Conservation (phyloP, 805 yeast genomes). For the Ogataea pignaliae region DNA sequence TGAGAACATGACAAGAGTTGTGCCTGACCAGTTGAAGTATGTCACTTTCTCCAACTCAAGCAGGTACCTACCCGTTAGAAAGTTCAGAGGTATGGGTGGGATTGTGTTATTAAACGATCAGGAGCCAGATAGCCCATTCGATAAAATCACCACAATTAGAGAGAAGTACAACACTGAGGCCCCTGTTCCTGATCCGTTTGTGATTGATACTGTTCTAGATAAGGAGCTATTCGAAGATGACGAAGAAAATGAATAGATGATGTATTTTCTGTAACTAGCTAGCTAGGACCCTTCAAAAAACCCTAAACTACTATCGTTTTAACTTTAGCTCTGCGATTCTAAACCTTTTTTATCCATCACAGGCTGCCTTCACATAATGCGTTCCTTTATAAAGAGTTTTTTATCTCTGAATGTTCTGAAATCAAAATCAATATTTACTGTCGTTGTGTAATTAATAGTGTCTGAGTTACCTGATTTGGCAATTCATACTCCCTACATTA, state of each 20-base stretch:
- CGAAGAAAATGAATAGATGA: conserved; percentile 4
- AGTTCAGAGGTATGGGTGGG: conserved; percentile 64
- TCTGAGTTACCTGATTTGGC: no score
- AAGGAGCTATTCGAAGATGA: conserved; percentile 24
- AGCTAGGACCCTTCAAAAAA: background rate
- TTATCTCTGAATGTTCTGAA: no score
- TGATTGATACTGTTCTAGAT: conserved; percentile 43
- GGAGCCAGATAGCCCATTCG: conserved; percentile 54
- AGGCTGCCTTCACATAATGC: no score
- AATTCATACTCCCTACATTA: background rate
- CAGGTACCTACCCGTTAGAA: conserved; percentile 80
- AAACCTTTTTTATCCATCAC: background rate
- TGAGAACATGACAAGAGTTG: conserved; percentile 77
- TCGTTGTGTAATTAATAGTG: no score
- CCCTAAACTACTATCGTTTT: background rate
- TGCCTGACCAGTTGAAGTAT: conserved; percentile 84
- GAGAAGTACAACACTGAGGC: conserved; percentile 72
- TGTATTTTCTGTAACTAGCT: no score
- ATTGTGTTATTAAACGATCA: conserved; percentile 68
- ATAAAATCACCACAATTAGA: conserved; percentile 76
- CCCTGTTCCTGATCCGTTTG: conserved; percentile 68
- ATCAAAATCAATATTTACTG: no score
- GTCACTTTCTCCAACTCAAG: conserved; percentile 71
- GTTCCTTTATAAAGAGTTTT: no score
- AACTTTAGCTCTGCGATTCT: background rate